Percentiles rank a stretch among this genome's conserved stretches.
These are phyloP conservation scores for Afroboletus lepidellus DNA, from an alignment of 1,284 basidiomycete genomes.

Conservation along the genomic window DNA sequence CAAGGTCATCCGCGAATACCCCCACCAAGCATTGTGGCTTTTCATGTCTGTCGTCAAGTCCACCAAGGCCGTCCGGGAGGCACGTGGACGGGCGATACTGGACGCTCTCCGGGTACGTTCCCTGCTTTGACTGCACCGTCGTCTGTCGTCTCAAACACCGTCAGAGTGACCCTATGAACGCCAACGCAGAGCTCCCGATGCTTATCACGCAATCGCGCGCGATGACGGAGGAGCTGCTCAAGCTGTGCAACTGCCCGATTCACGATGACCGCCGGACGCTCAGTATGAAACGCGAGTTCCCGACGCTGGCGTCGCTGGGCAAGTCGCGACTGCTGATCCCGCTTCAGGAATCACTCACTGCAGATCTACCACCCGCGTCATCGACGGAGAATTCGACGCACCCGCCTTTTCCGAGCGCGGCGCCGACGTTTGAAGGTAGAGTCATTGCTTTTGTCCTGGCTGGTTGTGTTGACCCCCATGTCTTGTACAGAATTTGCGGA, in stretches of 20 bases:
- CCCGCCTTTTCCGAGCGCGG: conserved; percentile 78
- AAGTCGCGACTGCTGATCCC: conserved; percentile 82
- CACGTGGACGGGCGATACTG: conserved; percentile 67
- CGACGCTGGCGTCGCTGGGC: conserved; percentile 55
- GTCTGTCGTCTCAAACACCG: not conserved
- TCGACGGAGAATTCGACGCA: conserved; percentile 58
- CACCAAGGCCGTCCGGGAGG: conserved; percentile 61
- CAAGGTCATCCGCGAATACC: conserved; percentile 77
- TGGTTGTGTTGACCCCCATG: not conserved
- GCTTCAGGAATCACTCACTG: conserved; percentile 90
- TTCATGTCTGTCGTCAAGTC: conserved; percentile 91
- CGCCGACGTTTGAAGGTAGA: conserved; percentile 78
- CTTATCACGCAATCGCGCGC: conserved; percentile 55
- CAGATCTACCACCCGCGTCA: conserved; percentile 78
- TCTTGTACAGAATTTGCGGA: conserved; percentile 66
- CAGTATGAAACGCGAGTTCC: conserved; percentile 67
- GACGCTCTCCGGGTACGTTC: conserved; percentile 60
- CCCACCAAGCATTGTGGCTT: conserved; percentile 92
- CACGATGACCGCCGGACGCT: conserved; percentile 50
- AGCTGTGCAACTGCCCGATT: conserved; percentile 60
- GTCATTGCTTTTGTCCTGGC: not conserved
- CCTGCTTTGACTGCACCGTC: not conserved
- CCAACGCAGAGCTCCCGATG: conserved; percentile 41
- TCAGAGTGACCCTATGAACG: conserved; percentile 42
- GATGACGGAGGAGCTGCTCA: conserved; percentile 71